Base-by-base conservation (phyloP, 179 eudicot species). In the Corrigiola litoralis region DNA sequence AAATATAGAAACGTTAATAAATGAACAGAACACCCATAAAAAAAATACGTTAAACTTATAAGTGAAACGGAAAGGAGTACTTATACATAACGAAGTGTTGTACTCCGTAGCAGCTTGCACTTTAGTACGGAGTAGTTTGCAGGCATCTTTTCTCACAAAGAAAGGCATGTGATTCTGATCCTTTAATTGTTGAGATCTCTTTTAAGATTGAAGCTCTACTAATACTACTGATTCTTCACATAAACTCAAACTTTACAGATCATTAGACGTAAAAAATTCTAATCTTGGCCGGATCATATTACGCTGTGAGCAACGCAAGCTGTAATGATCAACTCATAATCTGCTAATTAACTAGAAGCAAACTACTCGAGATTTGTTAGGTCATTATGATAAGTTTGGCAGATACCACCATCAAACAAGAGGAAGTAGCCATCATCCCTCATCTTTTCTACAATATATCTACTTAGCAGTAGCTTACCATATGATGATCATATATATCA, bases 221-320 rank as follows among this genome's bases (percentile, higher is more conserved):
- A 20, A 10, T 31, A 18, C 17, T 7, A 18, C 1, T 2, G 4
- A 27, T 24, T 17, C 18, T 51, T 24, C 48, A n/a, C 13, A n/a
- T 52, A 65, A 65, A 51, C 41, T 5, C 66, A 58, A 47, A 27
- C 65, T 48, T 68, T 68, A 68, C 51, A 48, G 55, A 9, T 24
- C 21, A 58, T 32, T 67, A 36, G 9, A 49, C 37, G 49, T 24
- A 37, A 18, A 31, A 12, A 14, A 5, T 2, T n/a, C 21, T 32
- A 25, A 17, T 23, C 5, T 21, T n/a, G 55, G 20, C 28, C 14
- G 28, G 18, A 24, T 53, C 28, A 54, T 28, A 23, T 20, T 45
- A 17, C 45, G 37, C 58, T 34, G 57, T 20, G 20, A 54, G 25
- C 58, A 59, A 61, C n/a, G 9, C 17, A 46, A 58, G 32, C 57